Base-by-base conservation (phyloP, 345 rosid genomes). In the Eucalyptus lansdowneana region DNA sequence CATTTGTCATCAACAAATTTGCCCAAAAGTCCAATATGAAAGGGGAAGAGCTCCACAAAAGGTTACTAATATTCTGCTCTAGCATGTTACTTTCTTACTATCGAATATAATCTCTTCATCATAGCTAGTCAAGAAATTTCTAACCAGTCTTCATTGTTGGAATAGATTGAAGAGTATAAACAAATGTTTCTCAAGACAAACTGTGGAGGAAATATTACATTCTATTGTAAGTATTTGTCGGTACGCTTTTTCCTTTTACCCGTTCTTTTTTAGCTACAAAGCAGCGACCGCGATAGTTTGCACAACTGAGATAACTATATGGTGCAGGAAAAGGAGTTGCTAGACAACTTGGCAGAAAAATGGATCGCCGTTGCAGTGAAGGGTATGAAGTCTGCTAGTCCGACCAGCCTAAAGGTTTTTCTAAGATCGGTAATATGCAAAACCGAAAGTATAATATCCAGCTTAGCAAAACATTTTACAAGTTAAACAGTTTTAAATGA, bases 331-430 rank as follows among this genome's bases (percentile, higher is more conserved):
- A 34, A 65, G 6, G 89, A 90, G 87, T 60, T 9, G 16, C 37
- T 86, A 86, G 54, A 58, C 13, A 83, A 56, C 31, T n/a, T 11
- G 54, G 25, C 40, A 37, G 91, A 90, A 40, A 87, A 62, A 9
- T 92, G 94, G 93, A 89, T 90, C 17, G 45, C 22, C 17, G 80
- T 34, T 45, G 93, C 91, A 22, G 86, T 91, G 11, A 80, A 87
- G 6, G 89, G 89, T 40, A 90, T 90, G 56, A 91, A 90, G 50
- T 87, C 90, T 22, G 67, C 91, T 50, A 86, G 90, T 56, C 94
- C 92, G 8, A 37, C 67, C 27, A 76, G 93, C 76, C 93, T 90
- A 7, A 93, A 93, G 76, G 22, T 91, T 34, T 87, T 90, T 62
- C 93, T 91, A 6, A 88, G 87, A 91, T 85, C 88, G 89, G 93